These are phyloP conservation scores for Alternaria gaisen DNA, from an alignment of 2,329 filamentous ascomycete genomes.

Conservation along the genomic window DNA sequence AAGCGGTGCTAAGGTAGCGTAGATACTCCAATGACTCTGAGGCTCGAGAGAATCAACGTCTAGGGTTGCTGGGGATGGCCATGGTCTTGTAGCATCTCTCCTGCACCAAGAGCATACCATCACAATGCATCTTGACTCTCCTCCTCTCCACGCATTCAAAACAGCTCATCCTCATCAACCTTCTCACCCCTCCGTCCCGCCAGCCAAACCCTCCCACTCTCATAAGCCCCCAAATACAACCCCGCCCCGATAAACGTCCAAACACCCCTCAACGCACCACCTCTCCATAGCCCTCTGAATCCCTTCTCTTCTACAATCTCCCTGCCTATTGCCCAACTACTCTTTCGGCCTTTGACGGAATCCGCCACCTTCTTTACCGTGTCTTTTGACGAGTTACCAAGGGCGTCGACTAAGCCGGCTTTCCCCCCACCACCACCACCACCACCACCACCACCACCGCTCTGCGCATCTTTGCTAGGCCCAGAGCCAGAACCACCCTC, in stretches of 20 bases:
- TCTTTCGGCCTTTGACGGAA: slow-evolving; percentile 40
- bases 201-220: slow-evolving; percentile 71
- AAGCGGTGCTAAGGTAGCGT: too few relatives aligned
- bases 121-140: neutral
- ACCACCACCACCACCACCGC: neutral
- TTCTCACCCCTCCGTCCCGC: slow-evolving; percentile 55
- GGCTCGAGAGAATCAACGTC: too few relatives aligned
- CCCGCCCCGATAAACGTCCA: slow-evolving; percentile 88
- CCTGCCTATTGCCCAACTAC: slow-evolving; percentile 67
- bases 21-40: too few relatives aligned
- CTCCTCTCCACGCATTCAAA: slow-evolving; percentile 14
- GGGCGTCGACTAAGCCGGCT: slow-evolving; percentile 50
- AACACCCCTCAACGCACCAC: slow-evolving; percentile 73
- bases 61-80: too few relatives aligned
- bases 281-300: slow-evolving; percentile 77
- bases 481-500: slow-evolving; percentile 22
- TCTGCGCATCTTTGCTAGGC: slow-evolving; percentile 16
- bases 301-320: slow-evolving; percentile 74
- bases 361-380: neutral
- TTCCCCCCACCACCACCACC: slow-evolving; percentile 8
- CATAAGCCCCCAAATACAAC: slow-evolving; percentile 86
- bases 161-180: slow-evolving; percentile 46
- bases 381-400: slow-evolving; percentile 45
- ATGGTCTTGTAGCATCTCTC: too few relatives aligned
- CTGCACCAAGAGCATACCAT: neutral